Base-by-base conservation (phyloP, 2,329 filamentous ascomycete genomes). In the Ophiosphaerella herpotricha region DNA sequence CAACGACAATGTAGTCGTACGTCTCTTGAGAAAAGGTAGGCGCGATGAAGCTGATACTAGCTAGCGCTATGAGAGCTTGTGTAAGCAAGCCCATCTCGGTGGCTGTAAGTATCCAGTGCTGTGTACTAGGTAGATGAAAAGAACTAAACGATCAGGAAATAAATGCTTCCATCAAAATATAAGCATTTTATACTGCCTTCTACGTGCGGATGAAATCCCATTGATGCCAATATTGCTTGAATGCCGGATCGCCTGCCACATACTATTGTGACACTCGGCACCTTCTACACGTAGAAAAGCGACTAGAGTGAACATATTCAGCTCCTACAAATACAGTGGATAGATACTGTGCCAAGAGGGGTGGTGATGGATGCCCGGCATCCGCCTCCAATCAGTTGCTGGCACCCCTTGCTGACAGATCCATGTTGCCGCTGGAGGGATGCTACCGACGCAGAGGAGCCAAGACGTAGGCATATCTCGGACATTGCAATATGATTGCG, bases 1-100 rank as follows among this genome's bases (percentile, higher is more conserved):
- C 83, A 29, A 86, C 81, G 9, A 86, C 77, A 34, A 86, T 74
- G 68, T 84, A 86, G 52, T 86, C 83, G 60, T 86, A 86, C 9
- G 46, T 50, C 26, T 65, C 60, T 39, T 57, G 52, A n/a, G 54
- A 44, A 12, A 54, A 2, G 13, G 41, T 33, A 3, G 46, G 42
- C 9, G 18, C 14, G 14, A 54, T 13, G 21, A 60, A 16, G 13
- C 46, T 32, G 1, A 46, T 35, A 32, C 39, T 26, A 9, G 55
- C 48, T 29, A 61, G 36, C 2, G 56, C 33, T 9, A 58, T 8
- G 11, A 61, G 34, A n/a, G 46, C 38, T 12, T 39, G 42, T 12
- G 43, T 29, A 23, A 63, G 41, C 44, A 58, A 52, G 16, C 52
- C 55, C 61, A 64, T 62, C 21, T 23, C 7, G 23, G 12, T 32